These are phyloP conservation scores for Eucalyptus marginata DNA, from an alignment of 345 rosid genomes.

Conservation along the genomic window DNA sequence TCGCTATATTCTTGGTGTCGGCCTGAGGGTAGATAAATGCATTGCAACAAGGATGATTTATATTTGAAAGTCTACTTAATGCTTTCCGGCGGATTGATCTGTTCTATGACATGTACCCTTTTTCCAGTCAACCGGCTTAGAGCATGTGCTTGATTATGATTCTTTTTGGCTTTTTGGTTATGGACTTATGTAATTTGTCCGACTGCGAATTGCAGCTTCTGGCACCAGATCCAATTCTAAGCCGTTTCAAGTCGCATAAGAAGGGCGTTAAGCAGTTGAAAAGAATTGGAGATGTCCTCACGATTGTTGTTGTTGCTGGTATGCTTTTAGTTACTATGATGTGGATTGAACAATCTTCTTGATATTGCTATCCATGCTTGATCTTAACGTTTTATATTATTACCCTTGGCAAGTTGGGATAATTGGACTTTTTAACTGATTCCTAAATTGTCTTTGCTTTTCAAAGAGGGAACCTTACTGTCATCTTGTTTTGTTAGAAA, in stretches of 20 bases:
- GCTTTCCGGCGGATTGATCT: not conserved
- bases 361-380: not conserved
- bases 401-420: not conserved
- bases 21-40: not conserved
- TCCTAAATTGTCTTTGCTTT: not conserved
- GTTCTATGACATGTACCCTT: not conserved
- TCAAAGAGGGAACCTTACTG: not conserved
- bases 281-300: slow-evolving; percentile 75
- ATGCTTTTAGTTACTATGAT: not conserved
- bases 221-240: slow-evolving; percentile 64
- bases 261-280: slow-evolving; percentile 43
- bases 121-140: rapidly evolving
- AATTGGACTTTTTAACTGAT: not conserved
- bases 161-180: not conserved
- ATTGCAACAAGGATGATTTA: rapidly evolving
- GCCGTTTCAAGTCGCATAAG: slow-evolving; percentile 69
- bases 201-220: slow-evolving; percentile 39
- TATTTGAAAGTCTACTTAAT: not conserved
- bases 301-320: slow-evolving; percentile 82
- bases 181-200: not conserved
- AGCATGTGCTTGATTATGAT: not conserved
- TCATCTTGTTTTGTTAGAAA: not conserved
- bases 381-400: not conserved
- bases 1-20: not conserved
- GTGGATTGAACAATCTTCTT: not conserved